These are phyloP conservation scores for Alternaria atra DNA, from an alignment of 2,329 filamentous ascomycete species.

Conservation along the genomic window DNA sequence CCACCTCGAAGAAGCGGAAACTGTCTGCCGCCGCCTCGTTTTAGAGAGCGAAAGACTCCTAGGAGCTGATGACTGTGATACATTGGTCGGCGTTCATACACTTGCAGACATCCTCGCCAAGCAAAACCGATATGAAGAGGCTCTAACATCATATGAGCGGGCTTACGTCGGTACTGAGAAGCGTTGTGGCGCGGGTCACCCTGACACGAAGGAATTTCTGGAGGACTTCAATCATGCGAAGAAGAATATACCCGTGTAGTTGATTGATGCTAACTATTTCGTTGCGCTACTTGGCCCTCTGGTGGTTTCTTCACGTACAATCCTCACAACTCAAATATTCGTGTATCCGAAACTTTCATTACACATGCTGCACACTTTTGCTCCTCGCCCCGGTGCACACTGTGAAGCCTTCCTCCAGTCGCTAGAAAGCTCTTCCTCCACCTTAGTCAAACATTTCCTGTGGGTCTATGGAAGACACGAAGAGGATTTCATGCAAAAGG, in stretches of 20 bases:
- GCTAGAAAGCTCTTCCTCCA: not conserved
- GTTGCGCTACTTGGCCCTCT: not conserved
- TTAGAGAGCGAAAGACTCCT: not conserved
- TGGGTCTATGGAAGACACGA: not conserved
- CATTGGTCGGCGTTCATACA: not conserved
- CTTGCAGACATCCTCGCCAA: not conserved
- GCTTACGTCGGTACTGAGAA: not conserved
- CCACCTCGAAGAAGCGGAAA: not conserved
- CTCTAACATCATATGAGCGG: not conserved
- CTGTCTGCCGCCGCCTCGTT: not conserved
- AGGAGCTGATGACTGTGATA: not conserved
- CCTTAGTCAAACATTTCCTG: not conserved
- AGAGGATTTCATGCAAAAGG: not conserved
- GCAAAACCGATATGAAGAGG: not conserved
- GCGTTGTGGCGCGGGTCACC: not conserved
- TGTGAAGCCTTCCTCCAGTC: not conserved
- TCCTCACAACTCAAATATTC: not conserved
- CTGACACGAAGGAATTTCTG: not conserved
- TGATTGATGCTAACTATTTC: not conserved
- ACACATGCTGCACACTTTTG: not conserved
- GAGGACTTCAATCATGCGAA: not conserved
- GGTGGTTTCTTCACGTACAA: not conserved
- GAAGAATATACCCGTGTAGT: not conserved
- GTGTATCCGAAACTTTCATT: not conserved
- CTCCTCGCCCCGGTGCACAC: not conserved